Conservation (phyloP, 768 basidiomycete species). For the Lactarius vividus region DNA sequence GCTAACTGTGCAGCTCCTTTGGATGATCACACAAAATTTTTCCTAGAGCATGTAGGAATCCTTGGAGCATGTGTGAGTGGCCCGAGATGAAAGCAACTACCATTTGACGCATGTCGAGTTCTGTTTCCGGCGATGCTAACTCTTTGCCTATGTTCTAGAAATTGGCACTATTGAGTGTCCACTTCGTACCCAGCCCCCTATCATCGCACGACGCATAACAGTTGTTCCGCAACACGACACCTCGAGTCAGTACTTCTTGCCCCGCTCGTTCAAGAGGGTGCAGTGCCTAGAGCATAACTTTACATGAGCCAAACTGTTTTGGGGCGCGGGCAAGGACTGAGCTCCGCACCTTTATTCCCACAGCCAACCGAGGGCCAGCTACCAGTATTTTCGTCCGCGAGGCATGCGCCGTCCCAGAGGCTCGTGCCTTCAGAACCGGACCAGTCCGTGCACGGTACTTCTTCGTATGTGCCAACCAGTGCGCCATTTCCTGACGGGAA, state of each 20-base stretch:
- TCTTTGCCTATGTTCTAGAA: neutral
- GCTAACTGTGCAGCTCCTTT: too few species aligned
- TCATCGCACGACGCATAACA: neutral
- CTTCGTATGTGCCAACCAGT: slow-evolving; percentile 50
- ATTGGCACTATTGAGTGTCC: neutral
- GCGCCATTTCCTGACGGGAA: slow-evolving; percentile 57
- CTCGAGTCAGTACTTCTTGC: neutral
- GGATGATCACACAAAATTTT: neutral
- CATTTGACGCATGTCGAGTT: slow-evolving; percentile 16
- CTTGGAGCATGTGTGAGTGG: slow-evolving; percentile 15
- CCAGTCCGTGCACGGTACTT: slow-evolving; percentile 59
- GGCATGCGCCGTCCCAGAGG: slow-evolving; percentile 50
- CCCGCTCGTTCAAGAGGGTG: slow-evolving; percentile 2
- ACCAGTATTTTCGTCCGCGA: slow-evolving; percentile 45
- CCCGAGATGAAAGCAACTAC: slow-evolving; percentile 23
- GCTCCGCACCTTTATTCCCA: slow-evolving; percentile 48
- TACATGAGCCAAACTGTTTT: neutral
- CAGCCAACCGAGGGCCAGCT: slow-evolving; percentile 55
- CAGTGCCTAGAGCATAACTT: neutral
- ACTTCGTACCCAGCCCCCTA: neutral
- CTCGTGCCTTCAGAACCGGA: slow-evolving; percentile 47
- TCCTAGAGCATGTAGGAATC: neutral
- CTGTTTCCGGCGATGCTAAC: neutral
- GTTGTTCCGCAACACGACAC: neutral
- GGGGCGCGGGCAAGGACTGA: neutral